phyloP scores from a whole-genome alignment of 345 rosid genomes.

The Aethionema arabicum region DNA sequence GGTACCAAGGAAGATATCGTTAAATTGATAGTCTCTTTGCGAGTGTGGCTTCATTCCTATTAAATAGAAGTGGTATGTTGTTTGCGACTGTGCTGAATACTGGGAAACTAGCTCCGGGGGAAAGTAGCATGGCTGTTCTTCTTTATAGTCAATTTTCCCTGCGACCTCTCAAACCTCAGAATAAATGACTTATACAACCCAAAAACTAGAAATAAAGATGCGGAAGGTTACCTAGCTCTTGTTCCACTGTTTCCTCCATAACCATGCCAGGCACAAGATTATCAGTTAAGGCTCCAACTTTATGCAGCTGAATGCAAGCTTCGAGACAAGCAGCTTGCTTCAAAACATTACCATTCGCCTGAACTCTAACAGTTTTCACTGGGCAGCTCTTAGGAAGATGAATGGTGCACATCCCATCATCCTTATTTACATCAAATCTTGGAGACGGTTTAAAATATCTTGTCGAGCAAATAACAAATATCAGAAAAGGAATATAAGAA shows the following conservation, averaged over 20 bases:
- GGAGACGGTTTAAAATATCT: slow-evolving; percentile 88
- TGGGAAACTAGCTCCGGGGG: slow-evolving; percentile 66
- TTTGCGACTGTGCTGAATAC: slow-evolving; percentile 21
- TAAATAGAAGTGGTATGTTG: slow-evolving; percentile 53
- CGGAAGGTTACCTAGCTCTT: slow-evolving; percentile 43
- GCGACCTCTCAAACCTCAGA: slow-evolving; percentile 23
- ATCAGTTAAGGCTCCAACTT: slow-evolving; percentile 72
- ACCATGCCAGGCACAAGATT: slow-evolving; percentile 76
- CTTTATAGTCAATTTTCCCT: slow-evolving; percentile 46
- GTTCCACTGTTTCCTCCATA: slow-evolving; percentile 47
- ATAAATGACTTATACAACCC: slow-evolving; percentile 12
- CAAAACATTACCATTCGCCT: slow-evolving; percentile 42
- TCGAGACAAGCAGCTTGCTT: slow-evolving; percentile 77
- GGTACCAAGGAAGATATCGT: slow-evolving; percentile 57
- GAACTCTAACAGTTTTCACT: slow-evolving; percentile 38
- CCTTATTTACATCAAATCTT: slow-evolving; percentile 50
- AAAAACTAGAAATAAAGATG: neutral
- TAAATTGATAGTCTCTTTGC: slow-evolving; percentile 38
- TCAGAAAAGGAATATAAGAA: neutral
- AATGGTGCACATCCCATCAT: slow-evolving; percentile 44
- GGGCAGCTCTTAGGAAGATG: slow-evolving; percentile 79
- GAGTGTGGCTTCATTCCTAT: slow-evolving; percentile 51
- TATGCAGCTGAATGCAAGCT: slow-evolving; percentile 77
- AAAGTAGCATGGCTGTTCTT: slow-evolving; percentile 65
- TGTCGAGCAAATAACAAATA: slow-evolving; percentile 15